Evolutionary conservation across 169 alveolate species (phyloP).

Genomic region (Plasmodium vivax): DNA sequence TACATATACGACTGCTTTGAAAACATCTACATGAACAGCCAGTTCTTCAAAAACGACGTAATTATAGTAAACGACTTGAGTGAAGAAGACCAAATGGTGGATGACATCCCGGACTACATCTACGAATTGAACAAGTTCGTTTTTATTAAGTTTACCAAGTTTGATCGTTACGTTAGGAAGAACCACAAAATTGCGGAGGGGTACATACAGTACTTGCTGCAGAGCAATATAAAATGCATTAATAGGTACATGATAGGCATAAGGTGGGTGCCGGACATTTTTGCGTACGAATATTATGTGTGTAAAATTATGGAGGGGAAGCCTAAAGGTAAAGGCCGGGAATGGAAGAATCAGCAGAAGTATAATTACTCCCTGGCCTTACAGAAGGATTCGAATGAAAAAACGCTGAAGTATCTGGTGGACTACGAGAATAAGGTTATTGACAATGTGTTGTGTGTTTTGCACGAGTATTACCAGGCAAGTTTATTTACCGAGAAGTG

Average conservation of each 20-base stretch:
- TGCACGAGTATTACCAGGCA: conserved; percentile 68
- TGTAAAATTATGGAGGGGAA: conserved; percentile 47
- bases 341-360: conserved; percentile 6
- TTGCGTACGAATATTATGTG: conserved; percentile 67
- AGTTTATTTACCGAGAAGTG: conserved; percentile 70
- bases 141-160: conserved; percentile 44
- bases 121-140: conserved; percentile 65
- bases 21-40: conserved; percentile 37
- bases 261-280: conserved; percentile 64
- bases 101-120: conserved; percentile 46
- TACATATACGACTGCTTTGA: conserved; percentile 65
- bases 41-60: conserved; percentile 51
- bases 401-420: conserved; percentile 22
- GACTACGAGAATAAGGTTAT: conserved; percentile 51
- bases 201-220: conserved; percentile 35
- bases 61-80: conserved; percentile 4
- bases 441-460: conserved; percentile 49
- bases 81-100: background rate
- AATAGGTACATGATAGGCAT: conserved; percentile 66
- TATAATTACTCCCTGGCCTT: conserved; percentile 30
- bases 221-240: conserved; percentile 62
- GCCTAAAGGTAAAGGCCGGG: background rate
- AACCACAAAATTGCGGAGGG: conserved; percentile 63
- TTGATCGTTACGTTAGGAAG: conserved; percentile 43
- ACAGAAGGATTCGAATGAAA: conserved; percentile 21